Evolutionary conservation across 2,329 filamentous ascomycete genomes (phyloP).

Genomic region (Arthrobotrys conoides): DNA sequence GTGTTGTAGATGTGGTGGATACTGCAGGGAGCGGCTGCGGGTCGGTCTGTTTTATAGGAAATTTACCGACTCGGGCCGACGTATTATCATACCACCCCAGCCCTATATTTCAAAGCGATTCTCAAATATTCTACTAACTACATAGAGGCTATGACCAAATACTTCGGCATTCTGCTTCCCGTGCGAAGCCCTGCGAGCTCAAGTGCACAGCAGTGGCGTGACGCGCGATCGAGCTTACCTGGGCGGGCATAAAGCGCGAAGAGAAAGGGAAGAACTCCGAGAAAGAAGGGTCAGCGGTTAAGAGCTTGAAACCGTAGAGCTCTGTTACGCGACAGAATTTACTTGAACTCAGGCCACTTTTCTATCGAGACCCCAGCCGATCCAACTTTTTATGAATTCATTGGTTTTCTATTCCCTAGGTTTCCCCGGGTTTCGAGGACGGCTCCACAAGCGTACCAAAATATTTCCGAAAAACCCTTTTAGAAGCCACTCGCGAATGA

Average conservation of each 20-base stretch:
- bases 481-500: constrained; percentile 12
- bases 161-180: not conserved
- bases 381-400: not conserved
- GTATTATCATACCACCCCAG: constrained; percentile 31
- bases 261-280: constrained; percentile 14
- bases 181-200: constrained; percentile 1
- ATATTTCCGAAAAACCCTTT: constrained; percentile 12
- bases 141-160: constrained; percentile 4
- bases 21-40: not conserved
- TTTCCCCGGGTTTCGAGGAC: constrained; percentile 23
- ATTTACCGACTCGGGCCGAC: constrained; percentile 28
- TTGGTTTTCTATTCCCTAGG: not conserved
- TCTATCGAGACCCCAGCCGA: not conserved
- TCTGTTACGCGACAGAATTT: not conserved
- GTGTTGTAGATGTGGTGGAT: constrained; percentile 23
- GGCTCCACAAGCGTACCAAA: not conserved
- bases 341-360: constrained; percentile 17
- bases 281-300: constrained; percentile 1
- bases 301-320: constrained; percentile 1
- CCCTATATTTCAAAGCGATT: not conserved
- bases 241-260: not conserved
- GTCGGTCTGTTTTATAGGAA: constrained; percentile 30
- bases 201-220: constrained; percentile 10
- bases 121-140: constrained; percentile 39
- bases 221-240: constrained; percentile 21